These are phyloP conservation scores for Talaromyces atroroseus DNA, from an alignment of 2,329 filamentous ascomycete genomes.

Conservation along the genomic window DNA sequence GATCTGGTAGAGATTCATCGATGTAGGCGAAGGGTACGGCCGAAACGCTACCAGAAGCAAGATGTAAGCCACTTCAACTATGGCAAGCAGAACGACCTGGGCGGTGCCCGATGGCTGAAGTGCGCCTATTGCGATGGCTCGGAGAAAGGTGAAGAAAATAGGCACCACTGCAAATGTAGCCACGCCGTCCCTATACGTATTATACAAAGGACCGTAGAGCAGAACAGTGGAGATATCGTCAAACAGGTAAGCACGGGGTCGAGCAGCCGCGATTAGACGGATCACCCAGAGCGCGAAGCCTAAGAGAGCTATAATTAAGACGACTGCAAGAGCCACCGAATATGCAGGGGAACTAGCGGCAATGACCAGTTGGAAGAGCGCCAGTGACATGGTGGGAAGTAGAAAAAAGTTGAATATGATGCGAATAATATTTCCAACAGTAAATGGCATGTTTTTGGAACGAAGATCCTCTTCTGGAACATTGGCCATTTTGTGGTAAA, in stretches of 20 bases:
- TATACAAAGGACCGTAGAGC: conserved; percentile 88
- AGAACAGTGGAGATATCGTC: conserved; percentile 88
- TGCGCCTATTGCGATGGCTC: conserved; percentile 85
- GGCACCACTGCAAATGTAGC: conserved; percentile 86
- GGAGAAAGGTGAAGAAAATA: conserved; percentile 74
- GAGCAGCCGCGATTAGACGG: conserved; percentile 70
- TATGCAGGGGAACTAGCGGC: conserved; percentile 62
- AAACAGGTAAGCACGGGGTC: conserved; percentile 80
- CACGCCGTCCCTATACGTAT: conserved; percentile 92
- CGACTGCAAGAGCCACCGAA: conserved; percentile 66
- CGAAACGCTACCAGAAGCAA: conserved; percentile 83
- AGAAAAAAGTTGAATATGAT: conserved; percentile 91
- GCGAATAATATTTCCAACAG: conserved; percentile 70
- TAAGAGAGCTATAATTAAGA: conserved; percentile 68
- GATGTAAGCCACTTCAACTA: conserved; percentile 88
- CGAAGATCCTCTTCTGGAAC: conserved; percentile 80
- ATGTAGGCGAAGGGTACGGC: conserved; percentile 84
- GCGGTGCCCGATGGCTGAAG: conserved; percentile 90
- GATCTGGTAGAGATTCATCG: conserved; percentile 94
- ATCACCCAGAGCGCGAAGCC: conserved; percentile 74
- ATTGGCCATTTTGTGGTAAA: conserved; percentile 64
- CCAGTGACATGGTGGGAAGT: conserved; percentile 77
- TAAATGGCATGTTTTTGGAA: conserved; percentile 87
- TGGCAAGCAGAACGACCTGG: conserved; percentile 84
- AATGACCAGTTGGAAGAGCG: conserved; percentile 85